Percentiles rank a stretch among this genome's conserved stretches.
Evolutionary conservation across 1,139 yeast species (phyloP).

Genomic region (Blastobotrys capitulatus): DNA sequence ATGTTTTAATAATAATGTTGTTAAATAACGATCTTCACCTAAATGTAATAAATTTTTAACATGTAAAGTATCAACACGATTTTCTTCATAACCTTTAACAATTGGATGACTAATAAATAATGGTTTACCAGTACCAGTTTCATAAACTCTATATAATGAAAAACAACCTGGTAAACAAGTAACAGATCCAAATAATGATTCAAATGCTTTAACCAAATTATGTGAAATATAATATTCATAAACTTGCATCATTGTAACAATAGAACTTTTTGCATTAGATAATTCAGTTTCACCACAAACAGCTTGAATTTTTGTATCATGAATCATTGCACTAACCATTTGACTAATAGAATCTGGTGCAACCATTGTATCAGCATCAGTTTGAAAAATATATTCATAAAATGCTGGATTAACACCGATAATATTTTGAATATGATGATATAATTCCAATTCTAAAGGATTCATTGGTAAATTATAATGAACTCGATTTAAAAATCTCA

Average conservation of each 20-base stretch:
- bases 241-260: conserved; percentile 41
- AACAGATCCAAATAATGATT: conserved; percentile 38
- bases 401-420: conserved; percentile 41
- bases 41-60: conserved; percentile 39
- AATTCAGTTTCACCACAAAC: conserved; percentile 41
- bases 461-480: conserved; percentile 39
- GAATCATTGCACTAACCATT: conserved; percentile 34
- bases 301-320: conserved; percentile 37
- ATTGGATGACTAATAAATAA: conserved; percentile 37
- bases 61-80: conserved; percentile 38
- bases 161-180: conserved; percentile 43
- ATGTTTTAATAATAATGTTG: conserved; percentile 36
- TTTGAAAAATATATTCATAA: conserved; percentile 39
- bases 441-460: conserved; percentile 39
- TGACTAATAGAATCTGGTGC: conserved; percentile 35
- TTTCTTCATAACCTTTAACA: conserved; percentile 35
- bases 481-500: conserved; percentile 40
- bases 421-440: conserved; percentile 39
- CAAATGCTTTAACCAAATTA: conserved; percentile 40
- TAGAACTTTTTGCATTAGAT: conserved; percentile 36
- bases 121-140: conserved; percentile 36
- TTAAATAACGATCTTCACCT: conserved; percentile 41
- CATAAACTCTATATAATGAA: conserved; percentile 36
- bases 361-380: conserved; percentile 42
- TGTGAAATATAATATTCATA: conserved; percentile 42